These are phyloP conservation scores for Hyphodiscus hymeniophilus DNA, from an alignment of 495 filamentous ascomycete species.

Conservation along the genomic window DNA sequence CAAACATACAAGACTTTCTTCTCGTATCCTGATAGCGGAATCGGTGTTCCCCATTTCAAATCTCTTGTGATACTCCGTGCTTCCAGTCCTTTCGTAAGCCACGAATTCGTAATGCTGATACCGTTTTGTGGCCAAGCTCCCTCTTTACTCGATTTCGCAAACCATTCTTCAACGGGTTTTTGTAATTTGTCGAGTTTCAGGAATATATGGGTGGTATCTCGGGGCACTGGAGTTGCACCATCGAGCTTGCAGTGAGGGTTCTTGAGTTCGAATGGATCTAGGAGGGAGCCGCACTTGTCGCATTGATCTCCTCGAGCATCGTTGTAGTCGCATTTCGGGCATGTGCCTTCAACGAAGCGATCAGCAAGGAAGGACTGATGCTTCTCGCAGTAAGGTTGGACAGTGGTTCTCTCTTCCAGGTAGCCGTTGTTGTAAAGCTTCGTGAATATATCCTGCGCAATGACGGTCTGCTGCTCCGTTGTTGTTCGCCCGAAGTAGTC, in stretches of 20 bases:
- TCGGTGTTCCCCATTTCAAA: slow-evolving; percentile 78
- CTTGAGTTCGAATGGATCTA: slow-evolving; percentile 64
- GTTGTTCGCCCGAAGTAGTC: slow-evolving; percentile 81
- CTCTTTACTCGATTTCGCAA: slow-evolving; percentile 38
- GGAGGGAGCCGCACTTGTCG: slow-evolving; percentile 69
- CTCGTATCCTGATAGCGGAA: slow-evolving; percentile 55
- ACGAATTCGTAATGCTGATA: slow-evolving; percentile 33
- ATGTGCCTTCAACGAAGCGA: slow-evolving; percentile 87
- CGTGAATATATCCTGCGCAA: slow-evolving; percentile 78
- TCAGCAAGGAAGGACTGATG: slow-evolving; percentile 85
- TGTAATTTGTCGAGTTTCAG: slow-evolving; percentile 74
- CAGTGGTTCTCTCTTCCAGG: slow-evolving; percentile 64
- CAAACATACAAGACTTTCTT: slow-evolving; percentile 84
- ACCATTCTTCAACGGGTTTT: slow-evolving; percentile 64
- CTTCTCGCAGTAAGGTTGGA: slow-evolving; percentile 78
- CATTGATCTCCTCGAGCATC: slow-evolving; percentile 80
- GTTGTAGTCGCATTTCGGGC: slow-evolving; percentile 68
- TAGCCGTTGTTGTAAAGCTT: slow-evolving; percentile 68
- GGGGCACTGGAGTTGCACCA: slow-evolving; percentile 62
- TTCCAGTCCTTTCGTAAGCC: slow-evolving; percentile 61
- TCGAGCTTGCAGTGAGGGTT: slow-evolving; percentile 73
- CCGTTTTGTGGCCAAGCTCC: slow-evolving; percentile 59
- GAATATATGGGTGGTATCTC: slow-evolving; percentile 53
- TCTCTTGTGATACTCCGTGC: slow-evolving; percentile 80
- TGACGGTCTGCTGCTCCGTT: slow-evolving; percentile 70